These are phyloP conservation scores for Knoxdaviesia proteae DNA, from an alignment of 2,329 filamentous ascomycete species.

Conservation along the genomic window DNA sequence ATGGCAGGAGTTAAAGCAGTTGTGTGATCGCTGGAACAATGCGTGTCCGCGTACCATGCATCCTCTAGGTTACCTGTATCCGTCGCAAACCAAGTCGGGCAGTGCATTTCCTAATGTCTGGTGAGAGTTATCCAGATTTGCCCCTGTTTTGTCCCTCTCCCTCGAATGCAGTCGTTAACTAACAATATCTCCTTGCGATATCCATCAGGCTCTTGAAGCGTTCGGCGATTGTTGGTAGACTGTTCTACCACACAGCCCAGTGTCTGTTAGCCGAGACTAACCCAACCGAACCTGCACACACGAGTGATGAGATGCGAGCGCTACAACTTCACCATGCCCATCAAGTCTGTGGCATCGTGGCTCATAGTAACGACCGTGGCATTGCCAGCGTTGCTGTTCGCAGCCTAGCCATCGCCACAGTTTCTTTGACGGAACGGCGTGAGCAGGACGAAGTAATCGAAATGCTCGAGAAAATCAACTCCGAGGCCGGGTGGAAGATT, in stretches of 20 bases:
- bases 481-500: conserved; percentile 61
- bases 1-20: conserved; percentile 60
- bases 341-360: conserved; percentile 75
- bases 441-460: conserved; percentile 67
- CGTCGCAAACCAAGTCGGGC: conserved; percentile 43
- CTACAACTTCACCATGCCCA: conserved; percentile 57
- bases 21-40: conserved; percentile 67
- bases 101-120: conserved; percentile 77
- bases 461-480: conserved; percentile 56
- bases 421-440: conserved; percentile 42
- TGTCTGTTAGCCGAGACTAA: conserved; percentile 64
- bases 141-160: not conserved
- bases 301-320: conserved; percentile 44
- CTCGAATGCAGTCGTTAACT: not conserved
- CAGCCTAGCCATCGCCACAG: conserved; percentile 57
- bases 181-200: not conserved
- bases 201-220: conserved; percentile 53
- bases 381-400: conserved; percentile 62
- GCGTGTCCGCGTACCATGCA: conserved; percentile 71
- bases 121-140: conserved; percentile 22
- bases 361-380: conserved; percentile 62
- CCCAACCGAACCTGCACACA: conserved; percentile 39
- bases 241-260: conserved; percentile 80
- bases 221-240: conserved; percentile 56
- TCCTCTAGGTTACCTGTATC: conserved; percentile 56